Conservation (phyloP, 2,329 filamentous ascomycete species). For the Zelopaecilomyces penicillatus region DNA sequence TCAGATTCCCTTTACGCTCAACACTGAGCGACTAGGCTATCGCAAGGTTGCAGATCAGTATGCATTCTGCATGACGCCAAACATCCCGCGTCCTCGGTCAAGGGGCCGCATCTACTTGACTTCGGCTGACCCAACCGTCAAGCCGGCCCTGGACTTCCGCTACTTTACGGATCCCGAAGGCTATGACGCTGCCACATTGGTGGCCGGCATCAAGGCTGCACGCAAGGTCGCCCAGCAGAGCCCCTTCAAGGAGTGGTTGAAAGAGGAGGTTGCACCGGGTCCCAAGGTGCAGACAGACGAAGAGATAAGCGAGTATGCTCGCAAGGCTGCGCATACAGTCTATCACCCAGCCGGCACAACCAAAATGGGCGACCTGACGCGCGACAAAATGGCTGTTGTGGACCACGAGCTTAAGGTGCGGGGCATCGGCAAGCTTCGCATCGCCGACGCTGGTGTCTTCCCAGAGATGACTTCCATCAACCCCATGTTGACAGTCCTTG, state of each 20-base stretch:
- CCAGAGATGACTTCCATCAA: slow-evolving; percentile 82
- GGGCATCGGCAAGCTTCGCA: slow-evolving; percentile 64
- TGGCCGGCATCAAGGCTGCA: slow-evolving; percentile 68
- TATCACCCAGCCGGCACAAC: slow-evolving; percentile 87
- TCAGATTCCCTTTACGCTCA: slow-evolving; percentile 85
- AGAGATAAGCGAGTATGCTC: slow-evolving; percentile 72
- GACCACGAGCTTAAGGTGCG: slow-evolving; percentile 63
- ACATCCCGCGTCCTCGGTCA: slow-evolving; percentile 76
- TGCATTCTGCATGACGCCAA: slow-evolving; percentile 89
- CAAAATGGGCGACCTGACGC: slow-evolving; percentile 71
- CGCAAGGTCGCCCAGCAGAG: slow-evolving; percentile 65
- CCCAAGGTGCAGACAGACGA: slow-evolving; percentile 67
- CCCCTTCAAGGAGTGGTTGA: slow-evolving; percentile 77
- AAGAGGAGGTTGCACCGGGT: slow-evolving; percentile 72
- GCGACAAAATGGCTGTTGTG: slow-evolving; percentile 70
- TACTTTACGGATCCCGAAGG: slow-evolving; percentile 84
- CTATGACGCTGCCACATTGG: slow-evolving; percentile 75
- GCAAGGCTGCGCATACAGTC: slow-evolving; percentile 75
- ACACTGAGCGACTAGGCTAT: slow-evolving; percentile 74
- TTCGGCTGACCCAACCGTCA: slow-evolving; percentile 64
- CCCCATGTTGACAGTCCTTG: slow-evolving; percentile 83
- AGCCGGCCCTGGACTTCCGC: slow-evolving; percentile 78
- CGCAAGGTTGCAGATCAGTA: slow-evolving; percentile 55
- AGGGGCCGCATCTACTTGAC: slow-evolving; percentile 71
- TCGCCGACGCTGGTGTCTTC: slow-evolving; percentile 83